Base-by-base conservation (phyloP, 2,329 filamentous ascomycete genomes). In the Davidsoniella virescens region DNA sequence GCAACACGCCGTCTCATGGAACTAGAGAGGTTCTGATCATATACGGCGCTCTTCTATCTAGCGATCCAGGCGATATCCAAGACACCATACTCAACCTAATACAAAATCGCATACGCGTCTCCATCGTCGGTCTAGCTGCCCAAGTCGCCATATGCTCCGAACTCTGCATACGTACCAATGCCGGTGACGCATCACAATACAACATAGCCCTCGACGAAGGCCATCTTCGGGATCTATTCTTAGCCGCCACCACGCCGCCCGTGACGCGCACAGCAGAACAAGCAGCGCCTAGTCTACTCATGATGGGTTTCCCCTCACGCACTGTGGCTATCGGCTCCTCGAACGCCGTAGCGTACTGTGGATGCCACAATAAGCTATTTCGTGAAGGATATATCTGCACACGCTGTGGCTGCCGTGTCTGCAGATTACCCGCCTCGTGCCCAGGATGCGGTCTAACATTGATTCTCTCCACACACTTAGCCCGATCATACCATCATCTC, bases 231-330 rank as follows among this genome's bases (percentile, higher is more conserved):
- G 87, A 96, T 59, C 73, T 96, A n/a, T 73, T 96, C 54, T 81
- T 96, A 62, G 80, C 80, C 16, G 78, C 84, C 44, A 96, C 92
- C 0, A 95, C 87, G 2, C 92, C 92, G 1, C 92, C 90, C 0
- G 82, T 87, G 16, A 85, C 87, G 10, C 78, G 84, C 50, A 76
- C 80, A 2, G 65, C 67, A 39, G 73, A 75, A 55, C 71, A 75
- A 58, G 72, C 69, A 54, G 71, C 71, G 7, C 72, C 77, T 1
- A 79, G 75, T 50, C 70, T 98, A 39, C 75, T 98, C 23, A 93
- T 94, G 84, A 98, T 98, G 90, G 92, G 92, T 4, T 98, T 98
- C 60, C 92, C 92, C 0, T 93, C 86, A 5, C 77, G 88, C 37
- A 84, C 83, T 2, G 77, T 92, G 12, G 84, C 86, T 49, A 72